phyloP scores from a whole-genome alignment of 179 eudicot species.

The Heliamphora pulchella region DNA sequence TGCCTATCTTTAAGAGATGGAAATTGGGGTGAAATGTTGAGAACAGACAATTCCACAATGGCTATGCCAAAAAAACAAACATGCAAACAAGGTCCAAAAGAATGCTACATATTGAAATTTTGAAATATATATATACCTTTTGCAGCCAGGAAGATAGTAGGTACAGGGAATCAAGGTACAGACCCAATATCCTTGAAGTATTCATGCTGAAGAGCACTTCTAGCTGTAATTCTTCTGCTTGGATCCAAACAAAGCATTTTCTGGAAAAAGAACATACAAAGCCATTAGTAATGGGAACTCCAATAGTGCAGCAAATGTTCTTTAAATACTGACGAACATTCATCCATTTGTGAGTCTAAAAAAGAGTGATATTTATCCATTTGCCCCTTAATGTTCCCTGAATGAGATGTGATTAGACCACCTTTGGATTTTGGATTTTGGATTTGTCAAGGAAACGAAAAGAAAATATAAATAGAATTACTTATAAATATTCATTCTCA shows the following conservation, averaged over 20 bases:
- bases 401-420: not conserved
- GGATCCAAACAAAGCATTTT: conserved; percentile 92
- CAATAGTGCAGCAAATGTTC: not conserved
- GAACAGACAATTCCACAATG: not conserved
- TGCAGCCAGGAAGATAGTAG: conserved; percentile 5
- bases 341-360: not conserved
- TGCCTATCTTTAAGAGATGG: not conserved
- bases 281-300: not conserved
- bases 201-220: conserved; percentile 76
- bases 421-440: no score
- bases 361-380: not conserved
- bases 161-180: conserved; percentile 39
- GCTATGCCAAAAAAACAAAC: not conserved
- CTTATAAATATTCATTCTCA: no score
- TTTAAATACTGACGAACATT: not conserved
- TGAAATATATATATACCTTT: conserved; percentile 15
- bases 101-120: conserved; percentile 15
- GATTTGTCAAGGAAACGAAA: not conserved
- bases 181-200: conserved; percentile 72
- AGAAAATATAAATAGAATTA: no score
- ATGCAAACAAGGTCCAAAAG: conserved; percentile 10
- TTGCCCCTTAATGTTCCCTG: not conserved
- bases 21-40: not conserved
- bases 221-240: conserved; percentile 79
- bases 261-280: conserved; percentile 32